Percentiles rank a stretch among this genome's conserved stretches.
Conservation (phyloP, 1,284 basidiomycete species). For the Apiotrichum domesticum region DNA sequence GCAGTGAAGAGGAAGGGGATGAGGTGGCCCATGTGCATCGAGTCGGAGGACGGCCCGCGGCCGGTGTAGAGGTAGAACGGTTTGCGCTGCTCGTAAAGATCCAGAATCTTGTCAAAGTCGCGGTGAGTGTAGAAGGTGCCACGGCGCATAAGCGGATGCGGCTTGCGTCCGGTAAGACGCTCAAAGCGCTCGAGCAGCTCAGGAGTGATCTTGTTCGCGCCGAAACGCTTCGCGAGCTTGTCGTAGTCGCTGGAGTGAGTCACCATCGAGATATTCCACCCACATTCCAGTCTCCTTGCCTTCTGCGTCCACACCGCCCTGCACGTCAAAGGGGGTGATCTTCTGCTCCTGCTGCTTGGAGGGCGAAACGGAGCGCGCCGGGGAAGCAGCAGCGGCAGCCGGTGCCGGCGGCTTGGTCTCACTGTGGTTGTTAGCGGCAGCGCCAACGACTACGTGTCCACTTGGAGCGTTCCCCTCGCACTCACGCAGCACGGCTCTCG, state of each 20-base stretch:
- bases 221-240: conserved; percentile 90
- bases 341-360: conserved; percentile 60
- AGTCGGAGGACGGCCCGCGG: conserved; percentile 90
- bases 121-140: conserved; percentile 98
- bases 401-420: conserved; percentile 14
- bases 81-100: conserved; percentile 92
- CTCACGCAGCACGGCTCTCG: conserved; percentile 20
- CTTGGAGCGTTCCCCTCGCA: background rate
- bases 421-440: background rate
- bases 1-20: conserved; percentile 97
- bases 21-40: conserved; percentile 97
- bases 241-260: conserved; percentile 69
- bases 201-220: conserved; percentile 73
- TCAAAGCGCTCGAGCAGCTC: conserved; percentile 85
- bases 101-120: conserved; percentile 88
- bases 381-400: conserved; percentile 3
- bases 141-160: conserved; percentile 84
- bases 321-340: conserved; percentile 97
- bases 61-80: conserved; percentile 99
- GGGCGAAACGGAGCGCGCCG: background rate
- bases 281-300: conserved; percentile 79
- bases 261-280: conserved; percentile 8
- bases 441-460: background rate
- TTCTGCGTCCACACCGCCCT: conserved; percentile 81
- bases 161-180: conserved; percentile 76